These are phyloP conservation scores for Pulveroboletus sp. DNA, from an alignment of 768 basidiomycete species.

Conservation along the genomic window DNA sequence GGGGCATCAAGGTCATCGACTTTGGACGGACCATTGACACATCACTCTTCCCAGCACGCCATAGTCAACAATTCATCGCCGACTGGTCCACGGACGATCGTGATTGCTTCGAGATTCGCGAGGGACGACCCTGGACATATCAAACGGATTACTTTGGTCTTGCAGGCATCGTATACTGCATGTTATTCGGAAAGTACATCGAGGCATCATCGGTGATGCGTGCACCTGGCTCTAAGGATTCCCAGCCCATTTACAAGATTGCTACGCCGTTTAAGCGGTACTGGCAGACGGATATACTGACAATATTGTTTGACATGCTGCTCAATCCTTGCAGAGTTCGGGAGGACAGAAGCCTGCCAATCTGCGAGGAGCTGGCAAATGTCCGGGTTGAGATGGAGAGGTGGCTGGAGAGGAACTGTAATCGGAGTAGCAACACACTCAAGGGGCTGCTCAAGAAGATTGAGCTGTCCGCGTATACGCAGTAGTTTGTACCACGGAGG, in stretches of 20 bases:
- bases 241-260: slow-evolving; percentile 51
- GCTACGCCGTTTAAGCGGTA: slow-evolving; percentile 84
- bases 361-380: slow-evolving; percentile 59
- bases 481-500: no score
- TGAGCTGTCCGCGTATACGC: slow-evolving; percentile 45
- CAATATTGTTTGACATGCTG: slow-evolving; percentile 71
- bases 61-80: slow-evolving; percentile 71
- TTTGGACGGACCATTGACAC: slow-evolving; percentile 96
- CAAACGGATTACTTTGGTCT: slow-evolving; percentile 98
- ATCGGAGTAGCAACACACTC: slow-evolving; percentile 73
- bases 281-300: slow-evolving; percentile 92
- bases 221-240: slow-evolving; percentile 30
- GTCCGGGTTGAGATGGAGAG: slow-evolving; percentile 78
- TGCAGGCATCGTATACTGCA: slow-evolving; percentile 88
- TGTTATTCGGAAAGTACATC: slow-evolving; percentile 97
- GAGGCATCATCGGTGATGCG: slow-evolving; percentile 56
- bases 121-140: slow-evolving; percentile 83
- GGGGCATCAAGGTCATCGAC: slow-evolving; percentile 92
- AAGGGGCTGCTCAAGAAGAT: slow-evolving; percentile 83
- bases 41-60: slow-evolving; percentile 59
- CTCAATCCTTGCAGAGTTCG: slow-evolving; percentile 74
- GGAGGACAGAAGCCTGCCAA: slow-evolving; percentile 58
- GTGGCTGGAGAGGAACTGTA: slow-evolving; percentile 85
- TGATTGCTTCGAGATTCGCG: slow-evolving; percentile 89
- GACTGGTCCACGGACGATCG: slow-evolving; percentile 88